phyloP scores from a whole-genome alignment of 164 flowering plant species.

The Chimonanthus praecox region DNA sequence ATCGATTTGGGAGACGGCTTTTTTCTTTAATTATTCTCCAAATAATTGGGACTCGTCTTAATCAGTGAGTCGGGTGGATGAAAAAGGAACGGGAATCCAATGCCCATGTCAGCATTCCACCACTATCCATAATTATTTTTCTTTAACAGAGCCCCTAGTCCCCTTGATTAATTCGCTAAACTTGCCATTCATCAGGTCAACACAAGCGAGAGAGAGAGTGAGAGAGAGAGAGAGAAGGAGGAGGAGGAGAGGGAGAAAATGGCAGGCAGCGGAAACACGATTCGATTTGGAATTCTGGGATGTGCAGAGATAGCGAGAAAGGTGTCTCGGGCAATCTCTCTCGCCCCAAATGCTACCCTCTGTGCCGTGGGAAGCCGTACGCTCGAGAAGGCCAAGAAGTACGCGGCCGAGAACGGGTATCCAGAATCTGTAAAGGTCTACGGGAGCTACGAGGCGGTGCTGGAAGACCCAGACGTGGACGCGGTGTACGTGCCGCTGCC shows the following conservation, averaged over 20 bases:
- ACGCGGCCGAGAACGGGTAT: conserved; percentile 42
- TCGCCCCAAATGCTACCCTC: conserved; percentile 46
- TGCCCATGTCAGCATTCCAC: no score
- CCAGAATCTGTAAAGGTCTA: conserved; percentile 45
- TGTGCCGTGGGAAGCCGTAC: conserved; percentile 63
- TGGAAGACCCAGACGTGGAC: conserved; percentile 59
- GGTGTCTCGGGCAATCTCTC: conserved; percentile 43
- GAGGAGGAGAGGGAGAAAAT: not conserved
- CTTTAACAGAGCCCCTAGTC: no score
- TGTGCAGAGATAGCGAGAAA: conserved; percentile 62
- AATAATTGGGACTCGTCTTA: no score
- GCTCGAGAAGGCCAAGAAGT: conserved; percentile 41
- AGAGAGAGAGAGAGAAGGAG: not conserved
- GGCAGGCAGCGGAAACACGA: conserved; percentile 21
- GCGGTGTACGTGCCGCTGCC: conserved; percentile 74
- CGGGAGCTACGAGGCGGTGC: conserved; percentile 52
- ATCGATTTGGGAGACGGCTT: no score
- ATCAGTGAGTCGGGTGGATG: no score
- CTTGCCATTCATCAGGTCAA: not conserved
- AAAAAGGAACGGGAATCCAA: no score
- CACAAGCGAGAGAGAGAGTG: not conserved
- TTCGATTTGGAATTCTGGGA: conserved; percentile 55
- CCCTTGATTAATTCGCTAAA: no score
- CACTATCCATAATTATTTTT: no score
- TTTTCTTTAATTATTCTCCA: no score